Evolutionary conservation across 225 moss, liverwort and hornwort species (phyloP), one percentile per base, ranked within the genome.

Genomic region (Marchantia polymorpha): DNA sequence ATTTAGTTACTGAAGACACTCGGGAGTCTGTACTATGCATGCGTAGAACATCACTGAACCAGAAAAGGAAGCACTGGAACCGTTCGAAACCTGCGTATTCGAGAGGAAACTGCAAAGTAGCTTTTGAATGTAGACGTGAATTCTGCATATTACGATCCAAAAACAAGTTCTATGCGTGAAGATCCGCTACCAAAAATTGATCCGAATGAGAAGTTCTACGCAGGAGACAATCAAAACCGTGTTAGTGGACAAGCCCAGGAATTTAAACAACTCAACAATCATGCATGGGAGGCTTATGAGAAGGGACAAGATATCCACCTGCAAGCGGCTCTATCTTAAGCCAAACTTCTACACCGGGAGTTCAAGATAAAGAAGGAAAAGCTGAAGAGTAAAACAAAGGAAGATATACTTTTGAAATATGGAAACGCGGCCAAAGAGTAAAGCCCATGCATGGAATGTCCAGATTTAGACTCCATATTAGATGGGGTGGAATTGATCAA

Each of bases 261-360:
- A 56, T 94, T 99, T 81, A 99, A 93, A 83, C 92, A 93, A 81
- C 92, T 99, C 56, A 99, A 99, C 64, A 93, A 95, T 67, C 95
- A 99, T 86, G 97, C 97, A 66, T 99, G 93, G 97, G 97, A 99
- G 82, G 97, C 95, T 46, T 99, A 83, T 79, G 97, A 99, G 51
- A 99, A 95, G 85, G 97, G 97, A 69, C 97, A 99, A 85, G 97
- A 99, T 80, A 99, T 99, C 79, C 97, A 99, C 83, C 84, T 99
- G 68, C 97, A 99, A 85, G 97, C 95, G 66, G 97, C 97, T 76
- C 95, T 94, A 30, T 99, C 97, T 49, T 94, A 99, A 86, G 97
- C 97, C 82, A 94, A 99, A 83, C 81, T 99, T 65, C 76, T 99
- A 55, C 84, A 99, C 60, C 88, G 94, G 78, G 97, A 99, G 80